Evolutionary conservation across 139 green algal species (phyloP).

Genomic region (Marvania coccoides): DNA sequence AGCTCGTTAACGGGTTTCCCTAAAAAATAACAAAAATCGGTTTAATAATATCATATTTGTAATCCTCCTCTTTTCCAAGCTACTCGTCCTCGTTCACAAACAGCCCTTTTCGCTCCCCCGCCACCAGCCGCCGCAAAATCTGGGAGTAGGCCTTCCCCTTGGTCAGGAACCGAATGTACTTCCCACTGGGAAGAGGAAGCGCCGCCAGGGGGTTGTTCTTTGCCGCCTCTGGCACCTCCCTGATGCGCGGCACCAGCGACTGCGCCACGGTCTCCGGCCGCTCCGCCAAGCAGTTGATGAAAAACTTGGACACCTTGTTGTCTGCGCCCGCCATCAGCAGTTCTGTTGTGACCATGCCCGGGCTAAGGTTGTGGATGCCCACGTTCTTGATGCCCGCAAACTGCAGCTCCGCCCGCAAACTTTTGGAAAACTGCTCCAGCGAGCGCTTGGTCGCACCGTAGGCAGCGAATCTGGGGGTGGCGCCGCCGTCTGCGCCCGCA

Average conservation of each 20-base stretch:
- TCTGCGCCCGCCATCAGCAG: conserved; percentile 80
- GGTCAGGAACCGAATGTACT: conserved; percentile 8
- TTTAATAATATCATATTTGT: too few species aligned
- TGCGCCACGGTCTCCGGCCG: conserved; percentile 54
- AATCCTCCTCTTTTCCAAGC: neutral
- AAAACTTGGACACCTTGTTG: conserved; percentile 75
- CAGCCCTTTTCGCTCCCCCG: conserved; percentile 51
- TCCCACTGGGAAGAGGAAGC: conserved; percentile 54
- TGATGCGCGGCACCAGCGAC: conserved; percentile 74
- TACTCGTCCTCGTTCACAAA: conserved; percentile 61
- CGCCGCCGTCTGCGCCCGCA: conserved; percentile 62
- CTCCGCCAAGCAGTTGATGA: conserved; percentile 93
- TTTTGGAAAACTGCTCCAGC: conserved; percentile 78
- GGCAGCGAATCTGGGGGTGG: conserved; percentile 82
- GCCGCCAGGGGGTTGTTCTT: conserved; percentile 18
- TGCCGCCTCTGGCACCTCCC: conserved; percentile 42
- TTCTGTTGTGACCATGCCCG: conserved; percentile 92
- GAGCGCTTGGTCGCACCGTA: conserved; percentile 91
- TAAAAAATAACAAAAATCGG: too few species aligned
- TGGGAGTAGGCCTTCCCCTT: conserved; percentile 77
- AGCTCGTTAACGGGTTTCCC: too few species aligned
- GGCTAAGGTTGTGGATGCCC: conserved; percentile 77
- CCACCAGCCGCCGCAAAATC: conserved; percentile 58
- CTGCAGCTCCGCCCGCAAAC: conserved; percentile 36
- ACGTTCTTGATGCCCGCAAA: conserved; percentile 59